These are phyloP conservation scores for Leishmania arabica DNA, from an alignment of 208 protist genomes.

Conservation along the genomic window DNA sequence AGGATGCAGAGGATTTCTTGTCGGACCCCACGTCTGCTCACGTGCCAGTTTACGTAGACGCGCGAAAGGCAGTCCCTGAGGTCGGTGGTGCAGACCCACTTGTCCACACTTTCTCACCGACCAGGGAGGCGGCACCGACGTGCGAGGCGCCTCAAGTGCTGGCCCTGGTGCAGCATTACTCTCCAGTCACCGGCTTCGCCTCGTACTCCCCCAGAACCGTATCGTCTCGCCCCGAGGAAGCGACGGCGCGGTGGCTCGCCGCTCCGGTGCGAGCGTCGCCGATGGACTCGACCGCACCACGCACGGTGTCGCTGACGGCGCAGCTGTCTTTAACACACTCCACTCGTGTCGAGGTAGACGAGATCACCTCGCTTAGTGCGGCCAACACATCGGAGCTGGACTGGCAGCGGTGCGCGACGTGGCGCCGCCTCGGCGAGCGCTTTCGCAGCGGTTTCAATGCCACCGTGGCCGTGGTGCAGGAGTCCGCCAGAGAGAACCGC, in stretches of 20 bases:
- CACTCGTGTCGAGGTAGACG: slow-evolving; percentile 5
- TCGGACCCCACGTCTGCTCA: slow-evolving; percentile 23
- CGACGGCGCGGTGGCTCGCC: slow-evolving; percentile 9
- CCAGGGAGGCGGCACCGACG: background rate
- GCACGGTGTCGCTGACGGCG: slow-evolving; percentile 11
- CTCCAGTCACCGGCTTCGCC: background rate
- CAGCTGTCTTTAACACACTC: slow-evolving; percentile 14
- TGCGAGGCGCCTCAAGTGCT: slow-evolving; percentile 7
- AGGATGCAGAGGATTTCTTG: slow-evolving; percentile 40
- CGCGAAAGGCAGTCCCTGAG: background rate
- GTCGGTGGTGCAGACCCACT: background rate
- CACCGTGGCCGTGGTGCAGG: slow-evolving; percentile 27
- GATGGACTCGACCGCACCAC: background rate
- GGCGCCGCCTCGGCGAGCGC: slow-evolving; percentile 11
- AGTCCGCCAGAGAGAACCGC: background rate
- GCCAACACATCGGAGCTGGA: background rate
- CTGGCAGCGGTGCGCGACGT: slow-evolving; percentile 11
- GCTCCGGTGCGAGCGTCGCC: background rate
- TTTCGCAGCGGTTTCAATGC: slow-evolving; percentile 17
- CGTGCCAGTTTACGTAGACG: slow-evolving; percentile 37
- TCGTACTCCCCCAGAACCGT: background rate
- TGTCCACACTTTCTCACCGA: background rate
- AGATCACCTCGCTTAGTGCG: slow-evolving; percentile 19
- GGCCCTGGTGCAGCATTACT: slow-evolving; percentile 23
- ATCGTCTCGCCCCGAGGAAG: background rate